phyloP scores from a whole-genome alignment of 2,329 filamentous ascomycete genomes.

The Canariomyces notabilis region DNA sequence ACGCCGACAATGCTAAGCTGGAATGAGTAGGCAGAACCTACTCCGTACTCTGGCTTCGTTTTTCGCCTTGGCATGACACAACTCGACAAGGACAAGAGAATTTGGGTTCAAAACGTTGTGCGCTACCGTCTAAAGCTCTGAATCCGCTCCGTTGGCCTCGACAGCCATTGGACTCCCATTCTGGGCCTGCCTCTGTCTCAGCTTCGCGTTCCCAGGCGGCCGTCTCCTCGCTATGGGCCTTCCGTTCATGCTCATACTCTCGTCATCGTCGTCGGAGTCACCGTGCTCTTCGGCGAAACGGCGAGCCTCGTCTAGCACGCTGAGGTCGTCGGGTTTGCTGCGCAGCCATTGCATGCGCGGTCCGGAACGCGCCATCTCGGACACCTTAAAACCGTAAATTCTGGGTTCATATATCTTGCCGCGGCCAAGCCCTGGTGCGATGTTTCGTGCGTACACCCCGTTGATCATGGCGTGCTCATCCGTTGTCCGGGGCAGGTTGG shows the following conservation, averaged over 20 bases:
- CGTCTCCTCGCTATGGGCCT: conserved; percentile 40
- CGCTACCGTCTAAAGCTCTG: conserved; percentile 41
- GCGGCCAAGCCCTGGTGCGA: conserved; percentile 78
- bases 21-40: neutral
- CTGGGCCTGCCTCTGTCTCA: conserved; percentile 39
- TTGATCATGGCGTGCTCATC: conserved; percentile 61
- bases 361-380: conserved; percentile 81
- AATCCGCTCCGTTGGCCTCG: conserved; percentile 52
- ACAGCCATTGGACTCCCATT: conserved; percentile 54
- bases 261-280: conserved; percentile 56
- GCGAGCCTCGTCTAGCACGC: conserved; percentile 76
- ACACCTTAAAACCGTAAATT: conserved; percentile 95
- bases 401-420: conserved; percentile 87
- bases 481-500: conserved; percentile 33
- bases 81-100: neutral
- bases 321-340: conserved; percentile 72
- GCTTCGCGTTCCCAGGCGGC: conserved; percentile 38
- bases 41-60: neutral
- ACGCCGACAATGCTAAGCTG: conserved; percentile 20
- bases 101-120: neutral
- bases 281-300: conserved; percentile 48
- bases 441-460: conserved; percentile 79
- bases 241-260: conserved; percentile 39
- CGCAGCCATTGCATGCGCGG: conserved; percentile 97
- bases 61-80: neutral